These are phyloP conservation scores for Heterobasidion parviporum DNA, from an alignment of 1,284 basidiomycete species.

Conservation along the genomic window DNA sequence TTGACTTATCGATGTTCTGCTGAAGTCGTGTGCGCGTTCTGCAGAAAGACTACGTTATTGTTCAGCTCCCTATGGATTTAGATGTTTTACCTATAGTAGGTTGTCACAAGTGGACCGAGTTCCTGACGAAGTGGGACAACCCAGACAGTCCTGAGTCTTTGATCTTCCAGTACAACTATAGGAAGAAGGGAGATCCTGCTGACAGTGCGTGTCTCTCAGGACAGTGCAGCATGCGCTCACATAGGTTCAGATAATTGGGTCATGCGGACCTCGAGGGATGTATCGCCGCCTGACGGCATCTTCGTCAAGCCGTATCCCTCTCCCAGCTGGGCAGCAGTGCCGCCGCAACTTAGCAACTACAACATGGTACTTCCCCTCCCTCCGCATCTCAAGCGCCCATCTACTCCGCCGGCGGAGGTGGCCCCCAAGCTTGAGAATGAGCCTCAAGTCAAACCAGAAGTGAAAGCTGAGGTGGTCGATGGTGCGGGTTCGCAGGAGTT, in stretches of 20 bases:
- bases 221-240: background rate
- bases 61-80: background rate
- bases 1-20: too few species aligned
- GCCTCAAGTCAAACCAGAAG: background rate
- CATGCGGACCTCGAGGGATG: background rate
- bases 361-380: background rate
- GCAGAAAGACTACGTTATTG: constrained; percentile 1
- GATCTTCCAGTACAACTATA: constrained; percentile 3
- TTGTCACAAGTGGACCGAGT: background rate
- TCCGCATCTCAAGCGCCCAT: background rate
- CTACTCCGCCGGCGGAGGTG: background rate
- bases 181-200: background rate
- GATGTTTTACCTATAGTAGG: constrained; percentile 1
- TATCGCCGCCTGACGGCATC: background rate
- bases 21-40: background rate
- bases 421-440: background rate
- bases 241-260: background rate
- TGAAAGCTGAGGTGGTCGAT: background rate
- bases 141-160: background rate
- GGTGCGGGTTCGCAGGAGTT: background rate
- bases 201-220: background rate
- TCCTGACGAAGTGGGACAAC: background rate
- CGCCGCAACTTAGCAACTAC: background rate
- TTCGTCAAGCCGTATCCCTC: constrained; percentile 1
- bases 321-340: background rate